These are phyloP conservation scores for Eucalyptus grandis DNA, from an alignment of 345 rosid genomes.

Conservation along the genomic window DNA sequence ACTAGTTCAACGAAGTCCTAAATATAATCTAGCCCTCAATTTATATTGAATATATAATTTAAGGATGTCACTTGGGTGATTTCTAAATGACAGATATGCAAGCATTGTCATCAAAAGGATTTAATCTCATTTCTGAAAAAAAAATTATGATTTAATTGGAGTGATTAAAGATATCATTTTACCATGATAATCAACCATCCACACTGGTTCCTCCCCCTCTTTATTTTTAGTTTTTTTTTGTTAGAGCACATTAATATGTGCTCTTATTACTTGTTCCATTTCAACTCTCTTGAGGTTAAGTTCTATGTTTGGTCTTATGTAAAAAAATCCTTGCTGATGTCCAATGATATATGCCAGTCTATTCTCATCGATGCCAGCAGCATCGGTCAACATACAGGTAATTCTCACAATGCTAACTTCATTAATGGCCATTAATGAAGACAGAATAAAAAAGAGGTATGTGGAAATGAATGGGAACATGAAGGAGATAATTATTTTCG, in stretches of 20 bases:
- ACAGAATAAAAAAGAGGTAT: neutral
- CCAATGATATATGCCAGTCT: neutral
- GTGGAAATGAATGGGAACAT: neutral
- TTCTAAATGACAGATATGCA: neutral
- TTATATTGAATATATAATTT: neutral
- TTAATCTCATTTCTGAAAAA: no score
- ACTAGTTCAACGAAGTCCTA: fast-evolving
- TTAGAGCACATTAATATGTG: neutral
- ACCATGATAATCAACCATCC: neutral
- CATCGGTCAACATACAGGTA: neutral
- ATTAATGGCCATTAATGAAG: neutral
- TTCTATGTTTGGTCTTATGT: neutral
- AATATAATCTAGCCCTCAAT: neutral
- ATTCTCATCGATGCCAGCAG: neutral
- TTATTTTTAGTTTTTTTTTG: neutral
- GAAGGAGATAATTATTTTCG: neutral
- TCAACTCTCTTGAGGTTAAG: neutral
- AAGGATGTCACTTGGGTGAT: neutral
- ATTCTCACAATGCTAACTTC: neutral
- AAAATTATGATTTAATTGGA: no score
- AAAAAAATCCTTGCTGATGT: neutral
- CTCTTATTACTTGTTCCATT: neutral
- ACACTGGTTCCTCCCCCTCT: neutral
- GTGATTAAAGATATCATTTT: no score
- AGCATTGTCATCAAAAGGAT: neutral